Evolutionary conservation across 2,329 filamentous ascomycete species (phyloP), one percentile per base, ranked within the genome.

Genomic region (Fusarium newnesense): DNA sequence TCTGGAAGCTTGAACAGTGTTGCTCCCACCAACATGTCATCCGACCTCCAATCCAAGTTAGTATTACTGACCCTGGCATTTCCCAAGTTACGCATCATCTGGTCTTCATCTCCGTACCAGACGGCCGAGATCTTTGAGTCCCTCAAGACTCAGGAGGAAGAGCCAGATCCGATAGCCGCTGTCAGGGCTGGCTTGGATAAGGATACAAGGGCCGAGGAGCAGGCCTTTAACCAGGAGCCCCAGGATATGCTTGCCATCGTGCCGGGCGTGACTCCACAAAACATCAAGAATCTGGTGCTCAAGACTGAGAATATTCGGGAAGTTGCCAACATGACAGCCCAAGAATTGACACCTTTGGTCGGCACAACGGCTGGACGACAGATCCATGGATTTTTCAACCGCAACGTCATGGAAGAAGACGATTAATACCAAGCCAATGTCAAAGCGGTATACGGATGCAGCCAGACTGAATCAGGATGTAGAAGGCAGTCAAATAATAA

Each of bases 81-180:
- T 77, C 96, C 96, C 1, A 90, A 90, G 28, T 87, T 99, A 54
- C 92, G 94, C 73, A 93, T 99, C 76, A 94, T 99, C 76, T 99
- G 96, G 96, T 96, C 93, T 13, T 94, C 90, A 13, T 95, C 92
- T 16, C 96, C 96, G 0, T 97, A 97, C 79, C 95, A 99, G 81
- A 98, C 96, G 1, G 96, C 96, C 3, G 95, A 98, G 84, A 98
- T 99, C 70, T 98, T 99, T 80, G 92, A 95, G 77, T 92, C 94
- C 74, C 88, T 99, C 61, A 99, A 99, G 85, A 93, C 94, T 74
- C 92, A 95, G 77, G 93, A 96, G 76, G 87, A 92, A 7, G 96
- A 99, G 82, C 96, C 96, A 1, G 95, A 99, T 80, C 96, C 96
- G 3, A 88, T 97, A 40, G 91, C 90, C 7, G 96, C 96, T 0